These are phyloP conservation scores for Climacium dendroides DNA, from an alignment of 225 moss, liverwort and hornwort species.

Conservation along the genomic window DNA sequence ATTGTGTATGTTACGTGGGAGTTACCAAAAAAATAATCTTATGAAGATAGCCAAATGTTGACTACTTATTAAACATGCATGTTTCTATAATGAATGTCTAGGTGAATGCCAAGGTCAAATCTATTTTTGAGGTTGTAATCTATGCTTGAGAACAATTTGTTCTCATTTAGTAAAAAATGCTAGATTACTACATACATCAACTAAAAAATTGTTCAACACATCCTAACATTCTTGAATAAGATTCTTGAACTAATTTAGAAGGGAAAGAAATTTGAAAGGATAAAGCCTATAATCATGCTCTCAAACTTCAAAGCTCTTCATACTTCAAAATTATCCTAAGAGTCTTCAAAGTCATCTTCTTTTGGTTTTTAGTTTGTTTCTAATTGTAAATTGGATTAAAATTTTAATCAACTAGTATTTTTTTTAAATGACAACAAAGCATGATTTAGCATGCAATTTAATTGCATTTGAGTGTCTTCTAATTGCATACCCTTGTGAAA, in stretches of 20 bases:
- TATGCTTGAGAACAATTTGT: neutral
- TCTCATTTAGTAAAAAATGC: neutral
- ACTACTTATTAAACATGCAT: neutral
- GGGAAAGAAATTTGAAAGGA: neutral
- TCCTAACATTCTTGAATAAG: neutral
- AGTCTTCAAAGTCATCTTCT: too few species aligned
- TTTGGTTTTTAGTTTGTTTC: too few species aligned
- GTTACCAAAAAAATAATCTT: neutral
- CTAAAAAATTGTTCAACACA: neutral
- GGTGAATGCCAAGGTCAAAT: neutral
- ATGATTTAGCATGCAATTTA: neutral
- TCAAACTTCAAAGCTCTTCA: neutral
- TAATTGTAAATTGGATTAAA: too few species aligned
- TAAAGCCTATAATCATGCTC: neutral
- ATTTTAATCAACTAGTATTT: neutral
- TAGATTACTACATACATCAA: neutral
- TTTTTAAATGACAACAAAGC: neutral
- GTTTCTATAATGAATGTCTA: too few species aligned
- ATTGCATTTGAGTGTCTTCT: neutral
- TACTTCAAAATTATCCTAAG: too few species aligned
- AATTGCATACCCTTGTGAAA: neutral
- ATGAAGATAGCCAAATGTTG: rapidly evolving
- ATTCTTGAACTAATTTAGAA: neutral
- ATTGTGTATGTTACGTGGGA: rapidly evolving
- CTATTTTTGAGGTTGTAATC: neutral